phyloP scores from a whole-genome alignment of 2,329 filamentous ascomycete genomes.

The Neonectria ditissima region DNA sequence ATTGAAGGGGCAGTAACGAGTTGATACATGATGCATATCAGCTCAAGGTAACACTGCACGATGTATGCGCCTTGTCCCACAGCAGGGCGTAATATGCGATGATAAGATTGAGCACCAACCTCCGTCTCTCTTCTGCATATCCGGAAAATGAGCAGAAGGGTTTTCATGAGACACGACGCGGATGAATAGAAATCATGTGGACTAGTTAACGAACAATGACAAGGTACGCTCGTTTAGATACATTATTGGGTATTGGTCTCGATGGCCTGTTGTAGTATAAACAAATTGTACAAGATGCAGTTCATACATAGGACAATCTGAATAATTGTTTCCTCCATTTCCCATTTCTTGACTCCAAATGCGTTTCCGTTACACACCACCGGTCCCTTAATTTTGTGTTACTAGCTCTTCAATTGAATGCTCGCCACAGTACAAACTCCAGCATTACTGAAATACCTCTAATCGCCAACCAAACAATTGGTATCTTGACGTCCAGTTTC shows the following conservation, averaged over 20 bases:
- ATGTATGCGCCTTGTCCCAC: conserved; percentile 19
- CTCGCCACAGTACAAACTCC: not conserved
- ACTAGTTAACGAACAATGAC: conserved; percentile 20
- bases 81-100: conserved; percentile 27
- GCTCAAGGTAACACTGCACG: conserved; percentile 29
- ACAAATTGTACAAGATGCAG: conserved; percentile 14
- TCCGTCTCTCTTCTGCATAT: not conserved
- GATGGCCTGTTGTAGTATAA: conserved; percentile 3
- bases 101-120: conserved; percentile 13
- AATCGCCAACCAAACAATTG: not conserved
- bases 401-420: not conserved
- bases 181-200: conserved; percentile 13
- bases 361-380: not conserved
- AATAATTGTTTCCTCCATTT: not conserved
- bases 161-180: not conserved
- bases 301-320: conserved; percentile 9
- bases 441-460: not conserved
- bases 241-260: conserved; percentile 28
- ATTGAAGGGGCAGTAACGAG: conserved; percentile 4
- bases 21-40: conserved; percentile 19
- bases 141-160: too few relatives aligned
- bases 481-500: not conserved
- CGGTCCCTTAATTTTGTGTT: not conserved
- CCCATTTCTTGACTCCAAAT: not conserved
- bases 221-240: conserved; percentile 21